Evolutionary conservation across 768 basidiomycete genomes (phyloP).

Genomic region (Termitomyces sp.): DNA sequence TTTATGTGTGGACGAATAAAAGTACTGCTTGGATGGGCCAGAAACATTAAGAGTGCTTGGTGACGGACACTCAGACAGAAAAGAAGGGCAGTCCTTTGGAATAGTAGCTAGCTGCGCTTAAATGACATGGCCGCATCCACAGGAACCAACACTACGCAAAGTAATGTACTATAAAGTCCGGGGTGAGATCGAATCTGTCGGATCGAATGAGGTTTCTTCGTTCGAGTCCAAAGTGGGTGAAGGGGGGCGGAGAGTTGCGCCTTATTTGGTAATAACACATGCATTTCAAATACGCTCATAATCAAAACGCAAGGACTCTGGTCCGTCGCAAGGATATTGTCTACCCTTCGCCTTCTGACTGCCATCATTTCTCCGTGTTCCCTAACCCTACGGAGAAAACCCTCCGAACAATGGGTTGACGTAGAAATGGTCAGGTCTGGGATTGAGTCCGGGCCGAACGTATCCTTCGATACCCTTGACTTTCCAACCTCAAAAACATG

Average conservation of each 20-base stretch:
- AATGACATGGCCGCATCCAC: conserved; percentile 3
- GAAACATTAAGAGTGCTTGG: conserved; percentile 13
- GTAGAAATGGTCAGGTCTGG: too few species aligned
- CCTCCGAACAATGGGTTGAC: too few species aligned
- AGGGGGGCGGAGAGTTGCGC: background rate
- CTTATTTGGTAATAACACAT: background rate
- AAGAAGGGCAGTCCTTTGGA: background rate
- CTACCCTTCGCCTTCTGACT: too few species aligned
- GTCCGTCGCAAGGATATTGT: too few species aligned
- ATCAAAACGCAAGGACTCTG: too few species aligned
- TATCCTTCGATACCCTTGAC: too few species aligned
- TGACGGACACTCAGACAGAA: background rate
- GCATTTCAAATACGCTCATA: background rate
- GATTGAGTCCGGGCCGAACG: too few species aligned
- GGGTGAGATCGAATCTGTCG: background rate
- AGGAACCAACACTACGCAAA: background rate
- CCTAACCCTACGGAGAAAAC: too few species aligned
- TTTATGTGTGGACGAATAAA: conserved; percentile 33
- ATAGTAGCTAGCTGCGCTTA: conserved; percentile 5
- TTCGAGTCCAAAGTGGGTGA: background rate
- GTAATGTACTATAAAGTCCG: background rate
- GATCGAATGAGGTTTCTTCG: background rate
- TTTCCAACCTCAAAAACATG: too few species aligned
- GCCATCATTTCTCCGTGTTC: too few species aligned
- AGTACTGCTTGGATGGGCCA: conserved; percentile 15